phyloP scores from a whole-genome alignment of 371 early-diverging fungal species.

The Haplosporangium sp. region DNA sequence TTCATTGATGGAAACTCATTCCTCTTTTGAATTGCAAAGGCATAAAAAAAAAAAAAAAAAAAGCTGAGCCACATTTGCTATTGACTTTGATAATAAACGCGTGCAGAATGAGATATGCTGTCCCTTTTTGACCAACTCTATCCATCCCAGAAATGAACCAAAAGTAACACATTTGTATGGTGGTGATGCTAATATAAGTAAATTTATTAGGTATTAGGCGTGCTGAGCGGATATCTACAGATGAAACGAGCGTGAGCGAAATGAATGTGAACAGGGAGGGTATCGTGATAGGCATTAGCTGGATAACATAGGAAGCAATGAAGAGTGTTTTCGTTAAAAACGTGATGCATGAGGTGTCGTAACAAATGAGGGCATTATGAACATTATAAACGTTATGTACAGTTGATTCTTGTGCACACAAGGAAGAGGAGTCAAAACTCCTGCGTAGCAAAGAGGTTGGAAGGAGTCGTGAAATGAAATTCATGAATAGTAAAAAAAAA shows the following conservation, averaged over 20 bases:
- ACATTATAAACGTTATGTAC: neutral
- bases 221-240: too few relatives aligned
- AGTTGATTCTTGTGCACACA: neutral
- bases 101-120: too few relatives aligned
- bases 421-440: neutral
- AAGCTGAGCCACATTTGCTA: conserved; percentile 11
- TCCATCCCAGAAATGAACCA: too few relatives aligned
- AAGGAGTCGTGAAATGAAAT: neutral
- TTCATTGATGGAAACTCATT: neutral
- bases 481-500: neutral
- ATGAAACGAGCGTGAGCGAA: too few relatives aligned
- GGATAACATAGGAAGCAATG: neutral
- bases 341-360: neutral
- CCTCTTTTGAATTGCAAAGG: neutral
- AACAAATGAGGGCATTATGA: neutral
- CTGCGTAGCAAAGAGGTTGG: neutral
- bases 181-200: too few relatives aligned
- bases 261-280: neutral
- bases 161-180: too few relatives aligned
- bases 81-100: too few relatives aligned
- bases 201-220: too few relatives aligned
- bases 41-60: neutral
- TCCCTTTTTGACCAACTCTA: too few relatives aligned
- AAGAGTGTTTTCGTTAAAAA: neutral
- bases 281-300: neutral